Conservation (phyloP, 441 rosid species). For the Gossypium laxum region DNA sequence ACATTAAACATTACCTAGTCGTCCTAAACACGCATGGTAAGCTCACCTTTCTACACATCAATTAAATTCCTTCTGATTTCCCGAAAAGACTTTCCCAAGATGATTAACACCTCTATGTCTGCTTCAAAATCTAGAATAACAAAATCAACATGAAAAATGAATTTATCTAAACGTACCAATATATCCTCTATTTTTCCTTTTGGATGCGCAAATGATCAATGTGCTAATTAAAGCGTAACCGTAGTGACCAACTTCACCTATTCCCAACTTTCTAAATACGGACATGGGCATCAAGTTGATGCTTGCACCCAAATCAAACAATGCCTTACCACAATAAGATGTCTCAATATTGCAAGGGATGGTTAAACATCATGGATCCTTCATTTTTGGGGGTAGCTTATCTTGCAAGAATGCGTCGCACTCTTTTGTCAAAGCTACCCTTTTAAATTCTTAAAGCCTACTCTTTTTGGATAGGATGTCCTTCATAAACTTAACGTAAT, state of each 20-base stretch:
- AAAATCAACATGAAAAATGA: background rate
- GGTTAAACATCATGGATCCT: background rate
- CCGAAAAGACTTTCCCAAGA: background rate
- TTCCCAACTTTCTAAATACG: background rate
- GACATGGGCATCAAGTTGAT: background rate
- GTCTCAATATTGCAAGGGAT: background rate
- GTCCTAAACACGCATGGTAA: background rate
- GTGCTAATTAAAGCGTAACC: background rate
- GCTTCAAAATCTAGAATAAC: background rate
- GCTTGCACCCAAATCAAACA: background rate
- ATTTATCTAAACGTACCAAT: background rate
- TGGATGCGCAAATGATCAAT: background rate
- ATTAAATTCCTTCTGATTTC: background rate
- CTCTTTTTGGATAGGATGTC: background rate
- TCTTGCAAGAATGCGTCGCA: background rate
- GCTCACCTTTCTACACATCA: background rate
- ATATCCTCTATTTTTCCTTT: background rate
- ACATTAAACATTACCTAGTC: background rate
- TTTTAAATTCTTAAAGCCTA: too few relatives aligned
- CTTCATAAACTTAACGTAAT: background rate
- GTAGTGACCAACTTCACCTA: background rate
- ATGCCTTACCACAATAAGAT: background rate
- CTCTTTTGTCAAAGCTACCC: background rate
- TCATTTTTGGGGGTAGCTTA: background rate
- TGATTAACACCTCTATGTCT: background rate